Evolutionary conservation across 1,284 basidiomycete species (phyloP), one percentile per base, ranked within the genome.

Genomic region (Cryptococcus amylolentus): DNA sequence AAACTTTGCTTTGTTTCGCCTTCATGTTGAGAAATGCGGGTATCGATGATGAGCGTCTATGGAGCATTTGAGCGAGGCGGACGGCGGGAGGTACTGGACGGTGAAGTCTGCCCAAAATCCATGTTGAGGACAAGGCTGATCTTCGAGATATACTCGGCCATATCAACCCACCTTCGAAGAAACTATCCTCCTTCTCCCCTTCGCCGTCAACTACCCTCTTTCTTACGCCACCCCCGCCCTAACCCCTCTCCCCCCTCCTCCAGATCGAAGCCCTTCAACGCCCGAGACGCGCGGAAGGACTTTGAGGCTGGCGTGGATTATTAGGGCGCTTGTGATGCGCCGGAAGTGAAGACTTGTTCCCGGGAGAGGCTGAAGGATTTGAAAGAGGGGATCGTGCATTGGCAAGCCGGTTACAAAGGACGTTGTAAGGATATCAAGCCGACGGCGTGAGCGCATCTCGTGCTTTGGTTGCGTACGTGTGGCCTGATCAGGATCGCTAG

Each of bases 191-290:
- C 20, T 96, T 91, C 76, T 81, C 83, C 31, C 77, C n/a, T n/a
- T 97, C 54, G 91, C 91, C 0, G 89, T 95, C 20, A 85, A 91
- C 47, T 98, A 96, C 76, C 82, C n/a, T n/a, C n/a, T 96, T n/a
- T 93, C 98, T 74, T 84, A 92, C 59, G 83, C 89, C 4, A 85
- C 87, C 53, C 86, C 88, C 1, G 76, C 81, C 9, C 78, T 81
- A 50, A 76, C 78, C 40, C 70, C 70, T 13, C 80, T 83, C 40
- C 80, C 81, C 9, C 82, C 85, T 27, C 78, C n/a, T 91, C 14
- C 67, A 72, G 4, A 76, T 91, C n/a, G 88, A 89, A 52, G n/a
- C 79, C 84, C 0, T 93, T 93, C 73, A 83, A 88, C 52, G 89
- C 89, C 0, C 80, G 82, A 31, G 81, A 82, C 39, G 85, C 89